phyloP scores from a whole-genome alignment of 2,329 filamentous ascomycete genomes.

The Plectosphaerella cucumerina region DNA sequence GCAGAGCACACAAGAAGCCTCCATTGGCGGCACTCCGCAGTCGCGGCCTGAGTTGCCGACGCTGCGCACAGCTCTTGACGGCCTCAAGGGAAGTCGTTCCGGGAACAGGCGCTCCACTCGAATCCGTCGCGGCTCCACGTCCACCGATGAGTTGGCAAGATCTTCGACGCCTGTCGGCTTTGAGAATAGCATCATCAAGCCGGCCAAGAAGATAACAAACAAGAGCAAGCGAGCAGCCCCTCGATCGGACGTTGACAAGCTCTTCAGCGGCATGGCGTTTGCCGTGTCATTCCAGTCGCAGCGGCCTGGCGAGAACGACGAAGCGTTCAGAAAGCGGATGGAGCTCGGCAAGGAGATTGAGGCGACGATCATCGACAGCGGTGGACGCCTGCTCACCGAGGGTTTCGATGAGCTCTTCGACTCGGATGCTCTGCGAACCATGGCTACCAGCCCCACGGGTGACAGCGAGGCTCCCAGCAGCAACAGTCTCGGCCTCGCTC shows the following conservation, averaged over 20 bases:
- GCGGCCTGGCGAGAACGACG: constrained; percentile 46
- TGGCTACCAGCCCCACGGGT: constrained; percentile 21
- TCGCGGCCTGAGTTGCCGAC: background rate
- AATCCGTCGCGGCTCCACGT: constrained; percentile 31
- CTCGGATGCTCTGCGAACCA: constrained; percentile 27
- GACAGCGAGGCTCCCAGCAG: constrained; percentile 20
- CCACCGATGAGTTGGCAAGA: constrained; percentile 43
- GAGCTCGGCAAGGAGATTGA: constrained; percentile 45
- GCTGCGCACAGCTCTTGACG: background rate
- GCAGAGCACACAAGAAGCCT: constrained; percentile 14
- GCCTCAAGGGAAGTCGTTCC: background rate
- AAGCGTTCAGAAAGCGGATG: constrained; percentile 37
- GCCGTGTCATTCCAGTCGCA: constrained; percentile 67
- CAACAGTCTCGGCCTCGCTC: background rate
- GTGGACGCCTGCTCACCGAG: constrained; percentile 65
- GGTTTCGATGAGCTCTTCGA: constrained; percentile 84
- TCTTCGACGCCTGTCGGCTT: constrained; percentile 32
- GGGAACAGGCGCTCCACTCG: constrained; percentile 8
- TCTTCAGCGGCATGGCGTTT: constrained; percentile 79
- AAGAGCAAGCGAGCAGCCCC: constrained; percentile 6
- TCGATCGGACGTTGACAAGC: background rate
- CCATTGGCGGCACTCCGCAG: no score
- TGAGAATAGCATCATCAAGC: constrained; percentile 29
- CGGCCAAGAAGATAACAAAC: constrained; percentile 16
- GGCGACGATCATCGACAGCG: constrained; percentile 62